Conservation (phyloP, 2,329 filamentous ascomycete genomes). For the Pseudophaeomoniella oleicola region DNA sequence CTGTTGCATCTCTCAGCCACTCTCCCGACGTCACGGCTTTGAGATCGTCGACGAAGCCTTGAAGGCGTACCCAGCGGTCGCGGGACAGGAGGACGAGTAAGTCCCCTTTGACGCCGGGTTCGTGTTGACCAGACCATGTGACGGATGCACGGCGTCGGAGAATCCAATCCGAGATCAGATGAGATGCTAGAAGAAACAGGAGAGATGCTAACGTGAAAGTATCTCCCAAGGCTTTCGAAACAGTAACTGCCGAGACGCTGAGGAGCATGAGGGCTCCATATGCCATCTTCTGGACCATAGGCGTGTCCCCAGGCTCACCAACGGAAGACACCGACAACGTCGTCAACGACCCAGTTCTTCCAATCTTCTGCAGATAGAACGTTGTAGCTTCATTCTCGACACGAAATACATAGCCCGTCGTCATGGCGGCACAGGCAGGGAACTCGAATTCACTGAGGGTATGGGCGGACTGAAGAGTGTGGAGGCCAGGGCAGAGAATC, state of each 20-base stretch:
- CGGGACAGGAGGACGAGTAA: constrained; percentile 39
- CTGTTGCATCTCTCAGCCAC: constrained; percentile 40
- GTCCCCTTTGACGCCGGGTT: constrained; percentile 26
- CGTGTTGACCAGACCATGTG: constrained; percentile 21
- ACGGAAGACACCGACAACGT: constrained; percentile 44
- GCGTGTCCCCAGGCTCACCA: constrained; percentile 14
- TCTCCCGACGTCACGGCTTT: constrained; percentile 43
- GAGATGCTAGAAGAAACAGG: constrained; percentile 35
- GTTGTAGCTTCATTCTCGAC: constrained; percentile 35
- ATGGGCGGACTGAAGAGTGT: constrained; percentile 44
- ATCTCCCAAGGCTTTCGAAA: constrained; percentile 5
- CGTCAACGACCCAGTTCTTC: constrained; percentile 39
- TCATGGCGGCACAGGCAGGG: constrained; percentile 26
- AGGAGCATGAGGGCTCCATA: constrained; percentile 5
- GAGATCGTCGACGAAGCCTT: constrained; percentile 40
- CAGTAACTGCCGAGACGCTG: constrained; percentile 3
- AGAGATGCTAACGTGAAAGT: constrained; percentile 35
- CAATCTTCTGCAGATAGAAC: constrained; percentile 39
- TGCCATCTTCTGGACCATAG: constrained; percentile 6
- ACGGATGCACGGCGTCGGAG: constrained; percentile 35
- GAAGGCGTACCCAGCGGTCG: constrained; percentile 37
- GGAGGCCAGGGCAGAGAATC: constrained; percentile 44
- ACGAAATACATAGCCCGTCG: constrained; percentile 27
- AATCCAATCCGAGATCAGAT: constrained; percentile 41
- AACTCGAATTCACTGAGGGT: constrained; percentile 30